Conservation (phyloP, 768 basidiomycete species). For the Boletus subparvulus region DNA sequence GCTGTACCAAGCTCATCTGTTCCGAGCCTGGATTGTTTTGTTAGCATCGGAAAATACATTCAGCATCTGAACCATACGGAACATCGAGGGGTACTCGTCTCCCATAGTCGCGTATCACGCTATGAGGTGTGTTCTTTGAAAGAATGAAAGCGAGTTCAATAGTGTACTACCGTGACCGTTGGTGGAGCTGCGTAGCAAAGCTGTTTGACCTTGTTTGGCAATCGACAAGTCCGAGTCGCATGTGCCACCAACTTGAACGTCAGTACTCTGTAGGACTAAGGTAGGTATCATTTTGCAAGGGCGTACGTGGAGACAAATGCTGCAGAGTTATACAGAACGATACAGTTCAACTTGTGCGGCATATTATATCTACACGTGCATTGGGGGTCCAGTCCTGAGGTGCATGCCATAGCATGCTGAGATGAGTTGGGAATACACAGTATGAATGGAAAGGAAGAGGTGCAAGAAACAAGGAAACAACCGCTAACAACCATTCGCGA, state of each 20-base stretch:
- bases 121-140: background rate
- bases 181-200: too few relatives aligned
- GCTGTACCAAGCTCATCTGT: slow-evolving; percentile 96
- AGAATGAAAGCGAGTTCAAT: background rate
- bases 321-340: background rate
- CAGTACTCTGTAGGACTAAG: too few relatives aligned
- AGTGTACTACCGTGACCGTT: background rate
- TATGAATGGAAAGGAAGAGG: background rate
- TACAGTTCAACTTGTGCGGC: background rate
- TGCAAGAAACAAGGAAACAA: slow-evolving; percentile 29
- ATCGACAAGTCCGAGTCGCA: background rate
- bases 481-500: slow-evolving; percentile 32
- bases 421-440: slow-evolving; percentile 2
- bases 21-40: slow-evolving; percentile 70
- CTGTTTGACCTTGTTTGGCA: slow-evolving; percentile 27
- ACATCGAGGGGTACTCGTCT: slow-evolving; percentile 79
- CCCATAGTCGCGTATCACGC: slow-evolving; percentile 45
- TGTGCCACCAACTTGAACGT: background rate
- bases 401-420: background rate
- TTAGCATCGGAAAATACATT: slow-evolving; percentile 1
- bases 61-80: slow-evolving; percentile 51
- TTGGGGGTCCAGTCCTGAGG: background rate
- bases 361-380: background rate
- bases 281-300: background rate
- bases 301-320: background rate